Base-by-base conservation (phyloP, 106 monocot species). In the Phalaenopsis aphrodite region DNA sequence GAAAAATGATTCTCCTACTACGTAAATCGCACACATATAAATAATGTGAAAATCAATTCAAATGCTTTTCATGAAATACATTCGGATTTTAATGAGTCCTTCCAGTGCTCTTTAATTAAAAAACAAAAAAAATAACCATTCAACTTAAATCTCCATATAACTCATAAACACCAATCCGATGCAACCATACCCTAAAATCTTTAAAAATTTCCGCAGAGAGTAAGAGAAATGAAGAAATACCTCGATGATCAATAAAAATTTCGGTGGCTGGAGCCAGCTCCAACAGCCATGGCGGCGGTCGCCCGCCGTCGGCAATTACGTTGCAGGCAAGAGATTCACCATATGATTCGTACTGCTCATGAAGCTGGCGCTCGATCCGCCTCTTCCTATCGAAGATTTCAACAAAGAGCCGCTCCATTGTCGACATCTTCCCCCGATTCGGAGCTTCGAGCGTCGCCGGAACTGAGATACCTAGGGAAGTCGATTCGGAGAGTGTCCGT, bases 401-500 rank as follows among this genome's bases (percentile, higher is more conserved):
- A 85, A 93, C 85, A 81, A 95, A 89, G 55, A 93, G 82, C 43
- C 88, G 85, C 86, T 95, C 93, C 87, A 93, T 57, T 75, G 72
- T 84, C 89, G 88, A 78, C 89, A 85, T 87, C 80, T 6, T 17
- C 8, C 23, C 37, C 1, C 38, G 38, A 69, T 39, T 15, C 10
- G 2, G 69, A 69, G 11, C 8, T 69, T 69, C 39, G 38, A 69
- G 39, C 38, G n/a, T 39, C 39, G 9, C 10, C 12, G 57, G 61
- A 21, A 38, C 6, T 19, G 8, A 69, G 15, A 69, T 52, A 14
- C 69, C 69, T 39, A 69, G 36, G 15, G 38, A 12, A 7, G 12
- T 3, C 9, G 69, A 4, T 5, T 4, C 11, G 21, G 61, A n/a
- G 61, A 52, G 30, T 30, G 30, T 30, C 30, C 30, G 30, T 30